Percentiles rank a stretch among this genome's conserved stretches.
Conservation (phyloP, 768 basidiomycete species). For the Russula dissimulans region DNA sequence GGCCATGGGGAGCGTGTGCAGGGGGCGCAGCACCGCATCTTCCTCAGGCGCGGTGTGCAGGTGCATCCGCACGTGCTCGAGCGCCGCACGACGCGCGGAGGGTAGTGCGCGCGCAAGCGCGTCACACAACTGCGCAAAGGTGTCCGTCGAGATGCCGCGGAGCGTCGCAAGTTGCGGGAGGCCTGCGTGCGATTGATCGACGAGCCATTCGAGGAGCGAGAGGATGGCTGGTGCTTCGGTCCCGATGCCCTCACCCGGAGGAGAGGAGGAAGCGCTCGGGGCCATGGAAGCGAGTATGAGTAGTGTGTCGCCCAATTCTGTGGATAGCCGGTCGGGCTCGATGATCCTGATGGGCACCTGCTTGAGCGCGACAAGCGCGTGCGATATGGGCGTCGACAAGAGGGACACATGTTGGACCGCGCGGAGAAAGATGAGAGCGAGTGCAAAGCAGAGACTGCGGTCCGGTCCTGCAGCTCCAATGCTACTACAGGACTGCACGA, state of each 20-base stretch:
- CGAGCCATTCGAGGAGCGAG: slow-evolving; percentile 48
- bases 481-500: slow-evolving; percentile 14
- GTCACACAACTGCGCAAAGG: slow-evolving; percentile 40
- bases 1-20: not conserved
- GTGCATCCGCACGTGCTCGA: slow-evolving; percentile 29
- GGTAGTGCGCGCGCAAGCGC: slow-evolving; percentile 27
- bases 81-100: slow-evolving; percentile 23
- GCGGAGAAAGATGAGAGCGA: slow-evolving; percentile 22
- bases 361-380: slow-evolving; percentile 11
- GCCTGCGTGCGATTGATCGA: slow-evolving; percentile 28
- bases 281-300: slow-evolving; percentile 21
- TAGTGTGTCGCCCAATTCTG: slow-evolving; percentile 32
- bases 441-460: slow-evolving; percentile 24
- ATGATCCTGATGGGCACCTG: slow-evolving; percentile 10
- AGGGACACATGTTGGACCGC: slow-evolving; percentile 21
- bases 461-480: slow-evolving; percentile 21
- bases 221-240: slow-evolving; percentile 31
- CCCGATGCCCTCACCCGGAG: slow-evolving; percentile 16
- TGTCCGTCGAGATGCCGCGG: slow-evolving; percentile 38
- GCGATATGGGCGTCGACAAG: not conserved
- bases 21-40: slow-evolving; percentile 7
- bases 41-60: slow-evolving; percentile 22
- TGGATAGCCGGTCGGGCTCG: slow-evolving; percentile 21
- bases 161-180: slow-evolving; percentile 39
- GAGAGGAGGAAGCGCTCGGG: not conserved